A percentile compares a stretch with the other conserved stretches of the same genome.
Evolutionary conservation across 805 yeast genomes (phyloP).

Genomic region (Suhomyces xylopsoci): DNA sequence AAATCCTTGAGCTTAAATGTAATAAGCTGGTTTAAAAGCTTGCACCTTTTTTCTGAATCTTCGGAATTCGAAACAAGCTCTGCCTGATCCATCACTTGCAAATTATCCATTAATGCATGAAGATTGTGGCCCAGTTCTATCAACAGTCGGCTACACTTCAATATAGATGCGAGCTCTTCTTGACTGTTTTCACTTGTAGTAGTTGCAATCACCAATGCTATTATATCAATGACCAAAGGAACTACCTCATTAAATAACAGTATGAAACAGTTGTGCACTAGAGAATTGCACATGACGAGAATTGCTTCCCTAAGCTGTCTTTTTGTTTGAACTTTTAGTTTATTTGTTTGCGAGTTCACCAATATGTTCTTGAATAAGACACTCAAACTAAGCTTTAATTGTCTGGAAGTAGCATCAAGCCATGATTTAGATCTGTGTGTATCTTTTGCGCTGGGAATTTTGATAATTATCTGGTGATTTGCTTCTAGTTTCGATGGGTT

Average conservation of each 20-base stretch:
- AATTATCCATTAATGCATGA: neutral
- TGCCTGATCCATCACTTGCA: neutral
- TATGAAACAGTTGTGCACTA: constrained; percentile 25
- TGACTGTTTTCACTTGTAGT: constrained; percentile 3
- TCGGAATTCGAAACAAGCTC: neutral
- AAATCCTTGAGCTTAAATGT: constrained; percentile 25
- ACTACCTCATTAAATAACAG: constrained; percentile 30
- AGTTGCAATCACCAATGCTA: constrained; percentile 18
- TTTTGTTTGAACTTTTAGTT: constrained; percentile 22
- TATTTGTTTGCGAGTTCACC: constrained; percentile 14
- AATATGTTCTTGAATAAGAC: constrained; percentile 30
- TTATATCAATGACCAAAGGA: constrained; percentile 28
- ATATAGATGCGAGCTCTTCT: neutral
- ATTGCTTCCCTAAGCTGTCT: constrained; percentile 20
- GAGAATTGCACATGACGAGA: constrained; percentile 18
- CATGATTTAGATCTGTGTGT: constrained; percentile 25
- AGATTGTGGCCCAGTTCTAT: neutral
- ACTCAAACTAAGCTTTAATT: constrained; percentile 32
- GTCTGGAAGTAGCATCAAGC: constrained; percentile 37
- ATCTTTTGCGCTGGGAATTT: neutral
- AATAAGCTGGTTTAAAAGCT: constrained; percentile 12
- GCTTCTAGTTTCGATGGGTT: neutral
- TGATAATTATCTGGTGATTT: neutral
- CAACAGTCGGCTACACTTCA: neutral
- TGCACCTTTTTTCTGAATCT: neutral